A percentile compares a stretch with the other conserved stretches of the same genome.
These are phyloP conservation scores for Lanmaoa pseudosensibilis DNA, from an alignment of 768 basidiomycete genomes.

Conservation along the genomic window DNA sequence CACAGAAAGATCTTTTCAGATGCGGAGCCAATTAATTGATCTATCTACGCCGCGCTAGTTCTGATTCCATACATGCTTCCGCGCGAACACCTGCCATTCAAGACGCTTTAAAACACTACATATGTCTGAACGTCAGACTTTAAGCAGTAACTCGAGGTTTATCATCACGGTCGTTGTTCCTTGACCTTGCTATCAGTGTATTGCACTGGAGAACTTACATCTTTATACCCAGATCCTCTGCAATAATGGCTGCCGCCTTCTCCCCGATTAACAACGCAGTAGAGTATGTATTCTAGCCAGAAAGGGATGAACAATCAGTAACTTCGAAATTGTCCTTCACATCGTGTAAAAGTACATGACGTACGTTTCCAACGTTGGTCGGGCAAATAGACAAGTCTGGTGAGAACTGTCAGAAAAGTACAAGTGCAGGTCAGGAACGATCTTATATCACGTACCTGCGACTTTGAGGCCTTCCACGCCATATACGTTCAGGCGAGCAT, in stretches of 20 bases:
- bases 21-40: too few species aligned
- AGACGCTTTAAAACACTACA: too few species aligned
- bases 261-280: conserved; percentile 52
- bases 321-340: not conserved
- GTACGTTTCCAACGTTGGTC: conserved; percentile 26
- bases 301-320: not conserved
- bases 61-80: too few species aligned
- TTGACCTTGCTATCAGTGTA: too few species aligned
- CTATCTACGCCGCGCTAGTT: too few species aligned
- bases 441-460: conserved; percentile 41
- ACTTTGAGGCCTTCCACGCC: conserved; percentile 60
- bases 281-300: conserved; percentile 41
- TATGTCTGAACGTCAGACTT: too few species aligned
- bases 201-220: too few species aligned
- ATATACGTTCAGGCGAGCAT: conserved; percentile 60
- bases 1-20: too few species aligned
- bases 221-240: conserved; percentile 41
- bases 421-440: too few species aligned
- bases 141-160: too few species aligned
- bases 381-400: conserved; percentile 41
- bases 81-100: too few species aligned
- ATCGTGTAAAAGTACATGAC: not conserved
- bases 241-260: conserved; percentile 61
- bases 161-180: too few species aligned
- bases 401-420: not conserved